Evolutionary conservation across 176 grass and related monocot species (phyloP).

Genomic region (Stipa capillata): DNA sequence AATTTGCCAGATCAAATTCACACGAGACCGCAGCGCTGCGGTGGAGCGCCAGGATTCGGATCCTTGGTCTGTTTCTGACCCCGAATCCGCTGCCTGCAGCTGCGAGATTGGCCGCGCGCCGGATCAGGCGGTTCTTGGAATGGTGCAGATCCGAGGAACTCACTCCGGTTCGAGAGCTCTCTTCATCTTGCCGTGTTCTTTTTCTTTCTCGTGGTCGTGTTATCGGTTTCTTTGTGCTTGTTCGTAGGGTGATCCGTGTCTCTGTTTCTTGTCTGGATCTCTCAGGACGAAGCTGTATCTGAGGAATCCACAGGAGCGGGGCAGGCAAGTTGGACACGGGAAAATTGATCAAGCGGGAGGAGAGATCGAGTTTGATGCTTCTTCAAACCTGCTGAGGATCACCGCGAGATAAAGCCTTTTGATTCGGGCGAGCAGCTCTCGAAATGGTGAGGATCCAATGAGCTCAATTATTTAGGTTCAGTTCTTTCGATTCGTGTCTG

Average conservation of each 20-base stretch:
- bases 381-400: neutral
- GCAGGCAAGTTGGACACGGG: neutral
- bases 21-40: no score
- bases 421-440: neutral
- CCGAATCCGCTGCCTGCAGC: no score
- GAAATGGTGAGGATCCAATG: slow-evolving; percentile 36
- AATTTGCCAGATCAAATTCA: no score
- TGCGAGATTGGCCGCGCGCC: no score
- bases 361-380: slow-evolving; percentile 5
- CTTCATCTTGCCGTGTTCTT: neutral
- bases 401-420: neutral
- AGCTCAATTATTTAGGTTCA: slow-evolving; percentile 11
- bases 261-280: neutral
- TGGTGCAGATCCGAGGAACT: slow-evolving; percentile 12
- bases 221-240: neutral
- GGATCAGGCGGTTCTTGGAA: neutral
- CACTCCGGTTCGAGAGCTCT: neutral
- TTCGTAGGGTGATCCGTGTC: neutral
- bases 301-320: neutral
- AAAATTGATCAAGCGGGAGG: neutral
- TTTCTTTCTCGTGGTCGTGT: neutral
- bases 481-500: neutral
- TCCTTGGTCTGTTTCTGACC: no score
- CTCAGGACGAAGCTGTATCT: neutral
- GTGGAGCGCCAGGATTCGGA: no score